Percentiles rank a stretch among this genome's conserved stretches.
phyloP scores from a whole-genome alignment of 768 basidiomycete species.

The Phaeolepiota aurea region DNA sequence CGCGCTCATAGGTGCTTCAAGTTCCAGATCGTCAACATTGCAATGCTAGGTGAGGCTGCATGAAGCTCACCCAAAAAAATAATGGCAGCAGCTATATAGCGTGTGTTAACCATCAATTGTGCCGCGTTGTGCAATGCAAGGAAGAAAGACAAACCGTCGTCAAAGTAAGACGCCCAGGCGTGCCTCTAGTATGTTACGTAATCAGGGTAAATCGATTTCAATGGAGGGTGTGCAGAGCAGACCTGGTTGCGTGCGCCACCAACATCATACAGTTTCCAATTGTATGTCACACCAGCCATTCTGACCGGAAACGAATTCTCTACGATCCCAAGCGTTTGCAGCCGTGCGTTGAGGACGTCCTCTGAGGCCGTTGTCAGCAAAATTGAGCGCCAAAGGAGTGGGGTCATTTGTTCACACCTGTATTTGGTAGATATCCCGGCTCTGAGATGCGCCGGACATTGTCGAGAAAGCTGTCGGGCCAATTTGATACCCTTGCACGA shows the following conservation, averaged over 20 bases:
- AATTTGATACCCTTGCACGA: conserved; percentile 3
- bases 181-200: conserved; percentile 48
- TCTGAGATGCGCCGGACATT: conserved; percentile 57
- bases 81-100: conserved; percentile 59
- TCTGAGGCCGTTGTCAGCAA: no score
- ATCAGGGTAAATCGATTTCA: not conserved
- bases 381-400: no score
- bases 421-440: conserved; percentile 64
- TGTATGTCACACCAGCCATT: conserved; percentile 52
- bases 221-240: not conserved
- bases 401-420: no score
- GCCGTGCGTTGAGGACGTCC: conserved; percentile 70
- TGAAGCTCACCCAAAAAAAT: conserved; percentile 55
- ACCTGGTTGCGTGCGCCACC: conserved; percentile 47
- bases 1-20: conserved; percentile 71
- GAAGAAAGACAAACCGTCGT: conserved; percentile 50
- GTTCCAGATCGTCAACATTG: no score
- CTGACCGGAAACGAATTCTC: conserved; percentile 69
- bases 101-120: not conserved
- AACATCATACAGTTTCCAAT: conserved; percentile 80
- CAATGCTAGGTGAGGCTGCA: not conserved
- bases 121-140: no score
- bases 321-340: conserved; percentile 74
- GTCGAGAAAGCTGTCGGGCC: conserved; percentile 50
- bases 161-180: conserved; percentile 81